Evolutionary conservation across 345 rosid genomes (phyloP).

Genomic region (Brassica juncea): DNA sequence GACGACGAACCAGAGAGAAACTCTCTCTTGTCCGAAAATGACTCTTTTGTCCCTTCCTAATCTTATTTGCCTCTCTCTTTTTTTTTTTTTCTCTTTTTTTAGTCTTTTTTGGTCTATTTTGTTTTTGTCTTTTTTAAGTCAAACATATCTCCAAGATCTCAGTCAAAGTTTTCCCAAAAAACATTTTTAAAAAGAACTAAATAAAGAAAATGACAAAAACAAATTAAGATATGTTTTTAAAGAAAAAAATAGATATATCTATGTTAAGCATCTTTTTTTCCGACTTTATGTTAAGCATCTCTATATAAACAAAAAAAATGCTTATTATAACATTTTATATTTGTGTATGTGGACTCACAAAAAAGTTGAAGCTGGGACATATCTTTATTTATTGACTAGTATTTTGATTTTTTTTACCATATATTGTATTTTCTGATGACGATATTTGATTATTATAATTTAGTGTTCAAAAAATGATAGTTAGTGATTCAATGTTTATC

Average conservation of each 20-base stretch:
- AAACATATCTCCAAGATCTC: constrained; percentile 3
- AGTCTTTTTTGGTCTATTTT: too few species aligned
- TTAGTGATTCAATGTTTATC: too few species aligned
- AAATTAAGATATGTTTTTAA: too few species aligned
- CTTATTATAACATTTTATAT: neutral
- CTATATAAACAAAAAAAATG: too few species aligned
- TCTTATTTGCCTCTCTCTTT: neutral
- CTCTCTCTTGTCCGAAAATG: constrained; percentile 2
- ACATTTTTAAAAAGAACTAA: neutral
- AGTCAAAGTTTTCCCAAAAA: neutral
- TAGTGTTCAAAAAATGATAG: too few species aligned
- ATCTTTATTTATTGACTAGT: neutral
- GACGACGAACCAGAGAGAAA: neutral
- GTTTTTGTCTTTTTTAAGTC: neutral
- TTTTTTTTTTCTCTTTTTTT: too few species aligned
- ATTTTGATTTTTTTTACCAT: too few species aligned
- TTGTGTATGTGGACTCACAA: constrained; percentile 12
- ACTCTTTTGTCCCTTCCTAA: constrained; percentile 5
- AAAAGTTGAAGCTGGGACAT: constrained; percentile 24
- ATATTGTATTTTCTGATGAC: too few species aligned
- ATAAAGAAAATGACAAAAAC: neutral
- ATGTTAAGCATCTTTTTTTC: neutral
- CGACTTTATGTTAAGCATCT: too few species aligned
- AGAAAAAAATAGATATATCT: neutral
- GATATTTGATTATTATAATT: too few species aligned